These are phyloP conservation scores for Fusarium falciforme DNA, from an alignment of 2,329 filamentous ascomycete genomes.

Conservation along the genomic window DNA sequence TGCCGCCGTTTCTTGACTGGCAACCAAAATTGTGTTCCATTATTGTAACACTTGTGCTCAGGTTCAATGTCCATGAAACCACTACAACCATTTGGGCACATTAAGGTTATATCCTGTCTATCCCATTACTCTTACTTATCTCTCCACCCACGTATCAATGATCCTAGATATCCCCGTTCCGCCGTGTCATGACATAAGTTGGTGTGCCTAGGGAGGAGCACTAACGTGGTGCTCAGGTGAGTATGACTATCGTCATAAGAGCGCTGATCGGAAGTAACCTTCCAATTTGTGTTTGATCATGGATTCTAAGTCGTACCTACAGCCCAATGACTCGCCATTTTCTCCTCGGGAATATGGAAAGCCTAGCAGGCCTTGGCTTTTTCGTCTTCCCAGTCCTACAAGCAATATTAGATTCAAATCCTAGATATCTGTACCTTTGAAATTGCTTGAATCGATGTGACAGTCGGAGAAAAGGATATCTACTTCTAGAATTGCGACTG, in stretches of 20 bases:
- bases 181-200: not conserved
- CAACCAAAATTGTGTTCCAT: not conserved
- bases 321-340: not conserved
- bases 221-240: not conserved
- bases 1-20: too few relatives aligned
- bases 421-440: not conserved
- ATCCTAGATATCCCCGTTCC: not conserved
- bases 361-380: too few relatives aligned
- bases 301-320: not conserved
- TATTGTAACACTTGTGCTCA: not conserved
- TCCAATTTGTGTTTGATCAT: not conserved
- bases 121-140: not conserved
- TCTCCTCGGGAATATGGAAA: too few relatives aligned
- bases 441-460: not conserved
- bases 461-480: not conserved
- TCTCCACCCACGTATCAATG: not conserved
- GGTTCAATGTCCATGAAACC: not conserved
- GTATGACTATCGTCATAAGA: not conserved
- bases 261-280: not conserved
- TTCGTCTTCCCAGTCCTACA: too few relatives aligned
- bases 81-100: not conserved
- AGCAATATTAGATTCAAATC: too few relatives aligned
- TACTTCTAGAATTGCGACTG: not conserved
- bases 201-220: not conserved
- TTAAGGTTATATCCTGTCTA: not conserved